A percentile compares a stretch with the other conserved stretches of the same genome.
These are phyloP conservation scores for Escovopsis weberi DNA, from an alignment of 2,329 filamentous ascomycete genomes.

Conservation along the genomic window DNA sequence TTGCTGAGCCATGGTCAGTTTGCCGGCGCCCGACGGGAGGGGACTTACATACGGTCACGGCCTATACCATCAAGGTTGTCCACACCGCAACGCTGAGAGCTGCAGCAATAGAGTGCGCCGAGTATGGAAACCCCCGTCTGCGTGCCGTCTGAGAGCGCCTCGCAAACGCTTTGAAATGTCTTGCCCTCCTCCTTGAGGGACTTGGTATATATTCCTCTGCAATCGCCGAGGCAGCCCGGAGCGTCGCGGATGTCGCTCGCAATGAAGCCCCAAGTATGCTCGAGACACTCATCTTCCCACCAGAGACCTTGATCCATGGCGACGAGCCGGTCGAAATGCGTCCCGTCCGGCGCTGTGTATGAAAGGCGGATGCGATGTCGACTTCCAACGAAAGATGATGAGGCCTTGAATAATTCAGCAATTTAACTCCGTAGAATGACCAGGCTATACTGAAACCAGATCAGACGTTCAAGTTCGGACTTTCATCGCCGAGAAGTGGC, in stretches of 20 bases:
- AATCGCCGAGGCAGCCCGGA: constrained; percentile 20
- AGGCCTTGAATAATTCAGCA: not conserved
- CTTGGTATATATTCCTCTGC: constrained; percentile 18
- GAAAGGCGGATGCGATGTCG: no score
- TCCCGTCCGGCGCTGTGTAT: no score
- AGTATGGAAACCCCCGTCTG: constrained; percentile 18
- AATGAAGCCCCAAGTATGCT: constrained; percentile 16
- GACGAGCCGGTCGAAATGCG: no score
- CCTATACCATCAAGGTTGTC: constrained; percentile 15
- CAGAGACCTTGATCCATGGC: not conserved
- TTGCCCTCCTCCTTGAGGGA: constrained; percentile 13
- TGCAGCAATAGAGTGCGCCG: constrained; percentile 37
- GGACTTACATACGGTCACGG: constrained; percentile 28
- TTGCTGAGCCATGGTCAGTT: constrained; percentile 23
- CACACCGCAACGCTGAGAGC: constrained; percentile 35
- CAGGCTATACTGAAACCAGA: no score
- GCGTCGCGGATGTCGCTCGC: constrained; percentile 16
- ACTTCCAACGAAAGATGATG: not conserved
- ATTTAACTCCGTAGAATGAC: not conserved
- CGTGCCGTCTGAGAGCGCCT: constrained; percentile 14
- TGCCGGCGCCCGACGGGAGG: not conserved
- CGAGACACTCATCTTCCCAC: constrained; percentile 7
- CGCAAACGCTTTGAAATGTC: constrained; percentile 19
- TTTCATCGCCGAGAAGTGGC: no score
- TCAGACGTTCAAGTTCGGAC: no score